Percentiles rank a stretch among this genome's conserved stretches.
These are phyloP conservation scores for Aspergillus melleus DNA, from an alignment of 2,329 filamentous ascomycete species.

Conservation along the genomic window DNA sequence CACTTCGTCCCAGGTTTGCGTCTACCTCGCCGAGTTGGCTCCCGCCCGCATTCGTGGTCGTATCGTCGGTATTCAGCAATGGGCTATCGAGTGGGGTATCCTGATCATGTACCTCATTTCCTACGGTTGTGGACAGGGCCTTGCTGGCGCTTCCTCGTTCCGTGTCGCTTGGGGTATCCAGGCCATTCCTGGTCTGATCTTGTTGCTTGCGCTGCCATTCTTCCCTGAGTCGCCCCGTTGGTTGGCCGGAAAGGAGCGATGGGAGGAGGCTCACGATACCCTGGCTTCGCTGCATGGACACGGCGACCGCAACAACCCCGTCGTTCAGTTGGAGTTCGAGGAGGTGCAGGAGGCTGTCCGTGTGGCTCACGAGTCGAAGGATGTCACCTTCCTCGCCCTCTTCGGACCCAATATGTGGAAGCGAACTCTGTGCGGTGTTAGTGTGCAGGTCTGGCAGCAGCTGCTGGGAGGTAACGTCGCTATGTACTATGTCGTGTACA, in stretches of 20 bases:
- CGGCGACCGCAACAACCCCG: constrained; percentile 55
- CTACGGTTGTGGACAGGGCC: constrained; percentile 37
- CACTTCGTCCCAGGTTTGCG: constrained; percentile 46
- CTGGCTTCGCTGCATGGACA: constrained; percentile 59
- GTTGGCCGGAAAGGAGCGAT: constrained; percentile 61
- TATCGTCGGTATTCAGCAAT: constrained; percentile 47
- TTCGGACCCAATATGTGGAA: constrained; percentile 53
- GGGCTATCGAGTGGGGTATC: constrained; percentile 47
- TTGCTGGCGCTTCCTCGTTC: constrained; percentile 49
- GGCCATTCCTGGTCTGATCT: constrained; percentile 58
- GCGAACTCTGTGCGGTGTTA: constrained; percentile 54
- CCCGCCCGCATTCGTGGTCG: constrained; percentile 43
- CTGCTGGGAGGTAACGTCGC: constrained; percentile 59
- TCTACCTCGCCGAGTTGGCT: constrained; percentile 47
- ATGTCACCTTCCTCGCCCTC: constrained; percentile 40
- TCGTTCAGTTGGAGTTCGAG: constrained; percentile 55
- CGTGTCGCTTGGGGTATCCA: constrained; percentile 65
- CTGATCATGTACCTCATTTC: constrained; percentile 47
- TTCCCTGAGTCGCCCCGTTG: constrained; percentile 63
- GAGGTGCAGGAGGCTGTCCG: constrained; percentile 37
- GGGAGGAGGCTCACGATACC: constrained; percentile 52
- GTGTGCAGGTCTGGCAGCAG: constrained; percentile 59
- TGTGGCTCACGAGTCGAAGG: constrained; percentile 32
- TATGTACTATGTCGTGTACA: constrained; percentile 62
- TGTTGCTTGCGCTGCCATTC: constrained; percentile 57